Conservation (phyloP, 2,329 filamentous ascomycete genomes). For the Xylaria sp. region DNA sequence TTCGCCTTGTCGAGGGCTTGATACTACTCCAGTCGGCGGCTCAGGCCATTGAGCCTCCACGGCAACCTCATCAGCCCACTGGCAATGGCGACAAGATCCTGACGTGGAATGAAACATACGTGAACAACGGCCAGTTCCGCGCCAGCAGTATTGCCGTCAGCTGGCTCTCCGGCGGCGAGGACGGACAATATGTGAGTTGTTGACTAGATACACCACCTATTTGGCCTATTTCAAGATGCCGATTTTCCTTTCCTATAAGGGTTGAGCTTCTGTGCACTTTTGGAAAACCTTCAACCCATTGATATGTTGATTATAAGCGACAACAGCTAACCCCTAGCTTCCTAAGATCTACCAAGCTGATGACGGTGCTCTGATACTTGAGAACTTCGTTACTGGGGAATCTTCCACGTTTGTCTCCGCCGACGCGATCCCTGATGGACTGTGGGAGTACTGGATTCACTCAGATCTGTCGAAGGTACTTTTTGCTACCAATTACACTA, state of each 20-base stretch:
- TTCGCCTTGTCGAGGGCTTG: slow-evolving; percentile 26
- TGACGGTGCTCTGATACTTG: slow-evolving; percentile 61
- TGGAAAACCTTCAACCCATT: neutral
- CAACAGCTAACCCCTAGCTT: slow-evolving; percentile 2
- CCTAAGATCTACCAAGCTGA: slow-evolving; percentile 53
- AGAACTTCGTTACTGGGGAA: slow-evolving; percentile 64
- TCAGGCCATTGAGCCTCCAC: slow-evolving; percentile 54
- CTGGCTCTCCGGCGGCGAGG: slow-evolving; percentile 64
- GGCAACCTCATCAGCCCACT: slow-evolving; percentile 59
- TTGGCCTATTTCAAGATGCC: neutral
- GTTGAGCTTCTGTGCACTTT: neutral
- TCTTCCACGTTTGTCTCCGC: slow-evolving; percentile 63
- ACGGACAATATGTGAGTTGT: slow-evolving; percentile 59
- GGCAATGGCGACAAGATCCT: slow-evolving; percentile 62
- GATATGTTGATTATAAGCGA: neutral
- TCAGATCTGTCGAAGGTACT: slow-evolving; percentile 63
- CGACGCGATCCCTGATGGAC: slow-evolving; percentile 60
- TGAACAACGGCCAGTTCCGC: slow-evolving; percentile 50
- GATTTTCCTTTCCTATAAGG: neutral
- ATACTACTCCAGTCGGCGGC: slow-evolving; percentile 29
- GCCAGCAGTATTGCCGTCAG: slow-evolving; percentile 54
- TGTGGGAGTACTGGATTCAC: slow-evolving; percentile 66
- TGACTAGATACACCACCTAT: neutral
- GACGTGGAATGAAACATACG: slow-evolving; percentile 65
- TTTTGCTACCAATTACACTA: slow-evolving; percentile 69